Evolutionary conservation across 2,329 filamentous ascomycete species (phyloP), one percentile per base, ranked within the genome.

Genomic region (Diplocarpon mali): DNA sequence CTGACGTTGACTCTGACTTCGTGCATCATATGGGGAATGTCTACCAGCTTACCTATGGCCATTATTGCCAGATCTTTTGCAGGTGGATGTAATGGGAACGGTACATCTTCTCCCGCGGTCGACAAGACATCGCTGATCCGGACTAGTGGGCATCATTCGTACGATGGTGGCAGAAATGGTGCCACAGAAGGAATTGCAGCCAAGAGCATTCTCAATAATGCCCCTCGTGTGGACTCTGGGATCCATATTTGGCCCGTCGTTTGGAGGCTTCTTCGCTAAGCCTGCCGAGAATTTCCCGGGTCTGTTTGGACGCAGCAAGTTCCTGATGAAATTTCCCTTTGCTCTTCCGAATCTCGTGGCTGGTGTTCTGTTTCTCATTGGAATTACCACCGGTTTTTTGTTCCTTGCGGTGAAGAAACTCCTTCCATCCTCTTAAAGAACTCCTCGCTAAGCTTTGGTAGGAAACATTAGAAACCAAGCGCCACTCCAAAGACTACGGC

Each of bases 91-190:
- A 95, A 95, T 60, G 92, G 90, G 43, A 96, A 95, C 60, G 76
- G 76, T 80, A 58, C 28, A 37, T 40, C 11, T 24, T 43, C 15
- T 29, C 29, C 3, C 5, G 3, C 28, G 28, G 17, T 9, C 2
- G 2, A 12, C n/a, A 35, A 16, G 14, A 11, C 11, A 30, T 55
- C 64, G 47, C 63, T 43, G 24, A 43, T 9, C 39, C 2, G 9
- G 14, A 13, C 14, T 29, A 80, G 82, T 90, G n/a, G 85, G 92
- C 1, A 95, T 95, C 50, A 82, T 95, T 51, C 70, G 89, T 53
- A 94, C 87, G 13, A 87, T 92, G 68, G 88, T 95, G 2, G 90
- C 90, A 0, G 90, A 95, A 63, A 80, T 95, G 73, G 88, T 95
- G 1, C 85, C 87, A 0, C 80, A 92, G 62, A 87, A 76, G 61